Evolutionary conservation across 129 eudicot species (phyloP), one percentile per base, ranked within the genome.

Genomic region (Mikania micrantha): DNA sequence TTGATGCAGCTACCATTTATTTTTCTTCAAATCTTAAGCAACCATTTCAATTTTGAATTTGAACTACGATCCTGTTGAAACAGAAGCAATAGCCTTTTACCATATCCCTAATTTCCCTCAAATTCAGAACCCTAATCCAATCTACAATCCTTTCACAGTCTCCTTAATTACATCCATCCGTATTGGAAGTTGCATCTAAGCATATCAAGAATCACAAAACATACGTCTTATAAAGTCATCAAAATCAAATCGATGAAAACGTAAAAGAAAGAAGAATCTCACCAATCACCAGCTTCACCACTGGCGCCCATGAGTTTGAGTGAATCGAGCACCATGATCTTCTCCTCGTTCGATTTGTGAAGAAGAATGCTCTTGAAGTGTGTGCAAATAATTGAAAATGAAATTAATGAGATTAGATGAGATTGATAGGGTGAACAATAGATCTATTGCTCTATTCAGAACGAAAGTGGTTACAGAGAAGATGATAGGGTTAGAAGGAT

Each of bases 231-330:
- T 27, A 70, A 22, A 57, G 20, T 57, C 74, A 25, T 56, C 10
- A 10, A 53, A n/a, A 52, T 5, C 25, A 9, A 11, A 61, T 50
- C 59, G 20, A 31, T 50, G 3, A 54, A 57, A 35, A 56, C 9
- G 48, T n/a, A n/a, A 56, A 49, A 42, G 2, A 57, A 69, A 60
- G 28, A 52, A 7, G 3, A 39, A 90, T 85, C 95, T 60, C 21
- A 76, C 80, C 80, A 83, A 76, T 93, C 98, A 25, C 96, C 98
- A 47, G 91, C 81, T 71, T 93, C 98, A 69, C 98, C 98, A 59
- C 96, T 86, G 25, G 98, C 98, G 21, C 98, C 98, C 95, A 93
- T 80, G 47, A 93, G 98, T 48, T 93, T 93, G 80, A 88, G 98
- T 21, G 96, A 86, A 78, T 93, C 98, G 0, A 93, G 95, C 35